Evolutionary conservation across 805 yeast genomes (phyloP), one percentile per base, ranked within the genome.

Genomic region (Lipomyces sp.): DNA sequence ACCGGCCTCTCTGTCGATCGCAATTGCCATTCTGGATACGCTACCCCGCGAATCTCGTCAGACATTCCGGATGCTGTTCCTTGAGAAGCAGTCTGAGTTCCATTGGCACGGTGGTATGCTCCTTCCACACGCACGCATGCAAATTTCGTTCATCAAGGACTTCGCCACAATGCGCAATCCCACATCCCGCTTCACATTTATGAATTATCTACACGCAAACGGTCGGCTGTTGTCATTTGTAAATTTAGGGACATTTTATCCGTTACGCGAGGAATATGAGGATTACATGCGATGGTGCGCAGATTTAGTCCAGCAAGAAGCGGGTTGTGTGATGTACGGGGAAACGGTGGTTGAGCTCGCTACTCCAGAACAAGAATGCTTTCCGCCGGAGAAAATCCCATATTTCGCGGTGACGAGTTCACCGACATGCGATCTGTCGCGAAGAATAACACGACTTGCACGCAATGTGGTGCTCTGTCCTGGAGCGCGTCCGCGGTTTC

Each of bases 241-340:
- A 6, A 73, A 73, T 58, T 60, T 65, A 39, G 60, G 63, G 10
- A 72, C 73, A n/a, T 70, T 73, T 48, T 69, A 73, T 24, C 75
- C 75, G 2, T 48, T 65, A 35, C 72, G 75, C 13, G 70, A 65
- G 53, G 75, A 73, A 55, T 73, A 69, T 39, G 70, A 73, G 45
- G 71, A 70, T 34, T 73, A 73, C 62, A 69, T 73, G 73, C 60
- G 63, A 34, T 73, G 75, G 75, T 72, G 74, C 39, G 75, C 75
- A 18, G 35, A 50, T 15, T 0, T 42, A 15, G 48, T 42, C 48
- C 48, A 42, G 48, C 62, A 62, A n/a, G 71, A 73, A 34, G 53
- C 50, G 7, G 18, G 51, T 8, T 59, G 39, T 10, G 73, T 73
- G 7, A n/a, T 18, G 13, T 73, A 73, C 59, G 67, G 68, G n/a